Conservation (phyloP, 2,329 filamentous ascomycete species). For the Aspergillus pseudonomiae region DNA sequence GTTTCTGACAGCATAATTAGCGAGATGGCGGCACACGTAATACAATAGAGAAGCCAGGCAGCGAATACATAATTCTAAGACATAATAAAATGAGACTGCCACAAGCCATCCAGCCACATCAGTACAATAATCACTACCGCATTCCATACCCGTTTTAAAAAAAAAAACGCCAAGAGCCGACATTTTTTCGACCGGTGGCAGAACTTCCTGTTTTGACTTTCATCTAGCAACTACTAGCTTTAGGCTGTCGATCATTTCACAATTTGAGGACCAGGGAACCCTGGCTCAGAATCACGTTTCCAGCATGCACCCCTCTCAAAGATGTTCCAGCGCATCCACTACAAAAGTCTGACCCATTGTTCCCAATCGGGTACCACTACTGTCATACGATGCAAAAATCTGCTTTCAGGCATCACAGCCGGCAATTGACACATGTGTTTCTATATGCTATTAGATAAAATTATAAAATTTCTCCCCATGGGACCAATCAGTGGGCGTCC, state of each 20-base stretch:
- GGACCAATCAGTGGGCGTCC: conserved; percentile 1
- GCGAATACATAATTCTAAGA: background rate
- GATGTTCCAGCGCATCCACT: background rate
- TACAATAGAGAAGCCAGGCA: background rate
- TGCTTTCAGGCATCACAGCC: background rate
- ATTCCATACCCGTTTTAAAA: background rate
- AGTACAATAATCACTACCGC: background rate
- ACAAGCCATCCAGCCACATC: background rate
- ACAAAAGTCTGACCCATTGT: background rate
- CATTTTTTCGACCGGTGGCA: background rate
- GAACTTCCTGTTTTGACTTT: conserved; percentile 9
- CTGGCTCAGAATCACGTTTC: conserved; percentile 11
- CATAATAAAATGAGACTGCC: background rate
- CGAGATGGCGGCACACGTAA: background rate
- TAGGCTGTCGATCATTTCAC: conserved; percentile 19
- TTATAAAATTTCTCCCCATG: background rate
- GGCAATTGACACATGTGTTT: background rate
- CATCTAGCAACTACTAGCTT: conserved; percentile 11
- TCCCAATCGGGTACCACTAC: background rate
- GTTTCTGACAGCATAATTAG: background rate
- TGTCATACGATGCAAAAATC: background rate
- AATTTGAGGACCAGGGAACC: conserved; percentile 7
- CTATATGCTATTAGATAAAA: background rate
- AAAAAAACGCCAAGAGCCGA: conserved; percentile 1
- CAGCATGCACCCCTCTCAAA: background rate